These are phyloP conservation scores for Straminergon stramineum DNA, from an alignment of 225 moss, liverwort and hornwort species.

Conservation along the genomic window DNA sequence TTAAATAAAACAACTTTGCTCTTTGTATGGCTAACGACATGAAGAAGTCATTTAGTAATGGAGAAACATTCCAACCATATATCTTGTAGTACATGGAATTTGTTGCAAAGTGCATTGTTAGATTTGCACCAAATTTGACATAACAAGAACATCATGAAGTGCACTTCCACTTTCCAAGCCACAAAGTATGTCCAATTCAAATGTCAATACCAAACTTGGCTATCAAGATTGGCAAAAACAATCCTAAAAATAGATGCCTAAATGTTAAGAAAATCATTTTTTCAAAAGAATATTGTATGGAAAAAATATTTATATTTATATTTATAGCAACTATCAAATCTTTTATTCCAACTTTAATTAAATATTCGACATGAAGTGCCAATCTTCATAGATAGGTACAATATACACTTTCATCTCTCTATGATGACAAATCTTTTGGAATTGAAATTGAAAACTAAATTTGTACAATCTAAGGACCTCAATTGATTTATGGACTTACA, in stretches of 20 bases:
- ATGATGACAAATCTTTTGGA: too few species aligned
- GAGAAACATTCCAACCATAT: background rate
- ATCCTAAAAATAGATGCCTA: background rate
- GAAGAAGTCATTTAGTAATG: background rate
- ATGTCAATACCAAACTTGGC: background rate
- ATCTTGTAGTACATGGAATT: background rate
- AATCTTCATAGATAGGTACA: accelerated
- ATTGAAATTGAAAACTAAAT: accelerated
- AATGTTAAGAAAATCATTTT: background rate
- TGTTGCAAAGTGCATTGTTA: background rate
- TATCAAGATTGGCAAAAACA: background rate
- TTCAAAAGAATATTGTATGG: background rate
- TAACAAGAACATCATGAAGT: background rate
- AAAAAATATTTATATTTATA: accelerated
- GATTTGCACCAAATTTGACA: background rate
- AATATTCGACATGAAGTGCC: background rate
- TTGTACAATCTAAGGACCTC: background rate
- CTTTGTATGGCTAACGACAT: background rate
- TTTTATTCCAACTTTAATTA: background rate
- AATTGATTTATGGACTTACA: background rate
- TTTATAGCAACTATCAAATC: background rate
- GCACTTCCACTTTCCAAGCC: accelerated
- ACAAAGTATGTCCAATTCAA: accelerated
- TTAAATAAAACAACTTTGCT: too few species aligned
- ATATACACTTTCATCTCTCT: background rate